Percentiles rank a stretch among this genome's conserved stretches.
Evolutionary conservation across 139 green algal species (phyloP).

Genomic region (Chlorella sp.): DNA sequence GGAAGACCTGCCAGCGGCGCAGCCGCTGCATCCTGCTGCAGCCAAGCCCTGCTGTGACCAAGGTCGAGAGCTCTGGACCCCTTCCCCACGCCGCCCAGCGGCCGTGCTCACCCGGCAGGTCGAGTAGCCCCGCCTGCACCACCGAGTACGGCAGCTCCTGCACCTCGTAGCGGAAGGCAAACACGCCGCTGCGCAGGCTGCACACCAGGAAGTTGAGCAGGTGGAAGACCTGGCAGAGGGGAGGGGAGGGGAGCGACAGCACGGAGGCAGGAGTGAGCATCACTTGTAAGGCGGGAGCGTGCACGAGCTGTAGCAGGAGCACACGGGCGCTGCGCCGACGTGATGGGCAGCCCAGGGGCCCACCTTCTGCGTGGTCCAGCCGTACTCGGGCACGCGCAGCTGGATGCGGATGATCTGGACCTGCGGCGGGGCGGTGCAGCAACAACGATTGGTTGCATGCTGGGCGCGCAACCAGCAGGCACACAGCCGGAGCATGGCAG

Average conservation of each 20-base stretch:
- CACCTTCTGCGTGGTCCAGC: slow-evolving; percentile 99
- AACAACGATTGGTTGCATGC: too few species aligned
- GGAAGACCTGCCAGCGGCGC: not conserved
- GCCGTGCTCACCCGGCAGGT: slow-evolving; percentile 73
- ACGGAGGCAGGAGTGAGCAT: too few species aligned
- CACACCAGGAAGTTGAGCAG: slow-evolving; percentile 94
- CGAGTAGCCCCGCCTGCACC: slow-evolving; percentile 77
- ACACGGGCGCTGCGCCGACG: too few species aligned
- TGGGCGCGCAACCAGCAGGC: too few species aligned
- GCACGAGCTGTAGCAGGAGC: too few species aligned
- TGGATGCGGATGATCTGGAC: slow-evolving; percentile 92
- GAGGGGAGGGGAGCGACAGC: too few species aligned
- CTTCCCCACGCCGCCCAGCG: not conserved
- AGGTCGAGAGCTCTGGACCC: not conserved
- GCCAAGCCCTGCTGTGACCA: not conserved
- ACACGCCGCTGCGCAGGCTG: slow-evolving; percentile 76
- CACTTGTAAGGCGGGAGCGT: too few species aligned
- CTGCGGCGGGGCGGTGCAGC: slow-evolving; percentile 44
- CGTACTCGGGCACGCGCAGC: slow-evolving; percentile 93
- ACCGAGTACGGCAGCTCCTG: slow-evolving; percentile 36
- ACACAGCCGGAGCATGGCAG: too few species aligned
- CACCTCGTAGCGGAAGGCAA: slow-evolving; percentile 73
- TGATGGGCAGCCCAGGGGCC: too few species aligned
- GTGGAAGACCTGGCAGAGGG: slow-evolving; percentile 76
- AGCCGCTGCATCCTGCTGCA: not conserved